A percentile compares a stretch with the other conserved stretches of the same genome.
These are phyloP conservation scores for Gelatoporia subvermispora DNA, from an alignment of 768 basidiomycete species.

Conservation along the genomic window DNA sequence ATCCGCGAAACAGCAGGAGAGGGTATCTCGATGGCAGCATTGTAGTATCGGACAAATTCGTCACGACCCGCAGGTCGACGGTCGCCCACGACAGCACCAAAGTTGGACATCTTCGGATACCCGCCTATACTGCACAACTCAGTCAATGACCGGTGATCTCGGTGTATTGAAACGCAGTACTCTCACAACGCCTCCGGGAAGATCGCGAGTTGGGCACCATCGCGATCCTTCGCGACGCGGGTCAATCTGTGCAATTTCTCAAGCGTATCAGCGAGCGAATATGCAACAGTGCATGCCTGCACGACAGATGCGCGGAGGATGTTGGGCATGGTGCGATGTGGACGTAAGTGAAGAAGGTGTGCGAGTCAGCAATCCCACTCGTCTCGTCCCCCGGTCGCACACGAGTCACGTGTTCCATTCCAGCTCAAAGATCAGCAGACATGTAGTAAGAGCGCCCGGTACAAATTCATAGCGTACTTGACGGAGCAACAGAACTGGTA, in stretches of 20 bases:
- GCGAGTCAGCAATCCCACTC: not conserved
- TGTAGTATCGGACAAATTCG: constrained; percentile 51
- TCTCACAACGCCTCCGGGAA: constrained; percentile 58
- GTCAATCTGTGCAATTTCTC: constrained; percentile 44
- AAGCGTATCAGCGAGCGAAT: constrained; percentile 41
- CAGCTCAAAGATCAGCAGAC: not conserved
- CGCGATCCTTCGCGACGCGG: constrained; percentile 40
- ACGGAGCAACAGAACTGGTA: not conserved
- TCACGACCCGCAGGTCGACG: constrained; percentile 48
- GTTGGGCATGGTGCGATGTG: constrained; percentile 17
- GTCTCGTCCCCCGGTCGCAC: not conserved
- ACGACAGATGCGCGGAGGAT: constrained; percentile 46
- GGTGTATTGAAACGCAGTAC: not conserved
- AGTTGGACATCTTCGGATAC: constrained; percentile 55
- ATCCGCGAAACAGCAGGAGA: constrained; percentile 44
- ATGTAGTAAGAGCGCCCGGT: not conserved
- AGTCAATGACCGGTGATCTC: not conserved
- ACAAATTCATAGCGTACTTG: not conserved
- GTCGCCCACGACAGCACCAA: constrained; percentile 47
- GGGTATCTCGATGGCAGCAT: constrained; percentile 53
- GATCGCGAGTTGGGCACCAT: constrained; percentile 43
- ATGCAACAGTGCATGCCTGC: constrained; percentile 45
- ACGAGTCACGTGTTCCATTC: too few species aligned
- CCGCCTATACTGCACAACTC: constrained; percentile 42
- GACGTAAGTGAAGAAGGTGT: not conserved